These are phyloP conservation scores for Hanseniaspora meyeri DNA, from an alignment of 805 yeast genomes.

Conservation along the genomic window DNA sequence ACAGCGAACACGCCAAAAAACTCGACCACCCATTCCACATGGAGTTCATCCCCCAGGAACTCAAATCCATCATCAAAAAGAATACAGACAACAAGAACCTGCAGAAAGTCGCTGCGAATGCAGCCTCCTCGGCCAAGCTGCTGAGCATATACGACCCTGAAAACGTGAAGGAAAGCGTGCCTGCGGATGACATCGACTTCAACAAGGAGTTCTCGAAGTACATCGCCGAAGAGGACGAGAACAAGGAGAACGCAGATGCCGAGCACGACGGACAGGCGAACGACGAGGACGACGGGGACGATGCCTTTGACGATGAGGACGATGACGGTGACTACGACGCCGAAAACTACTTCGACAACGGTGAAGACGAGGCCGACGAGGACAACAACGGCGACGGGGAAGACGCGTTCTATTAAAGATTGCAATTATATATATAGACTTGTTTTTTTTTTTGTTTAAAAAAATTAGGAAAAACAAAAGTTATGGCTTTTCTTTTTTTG, in stretches of 20 bases:
- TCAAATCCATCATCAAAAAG: constrained; percentile 51
- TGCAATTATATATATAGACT: not conserved
- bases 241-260: constrained; percentile 41
- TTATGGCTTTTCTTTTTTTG: no score
- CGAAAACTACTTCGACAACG: constrained; percentile 36
- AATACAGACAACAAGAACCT: constrained; percentile 25
- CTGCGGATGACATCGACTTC: constrained; percentile 14
- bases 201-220: constrained; percentile 20
- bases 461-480: no score
- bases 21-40: constrained; percentile 51
- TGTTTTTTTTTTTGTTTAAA: not conserved
- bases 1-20: not conserved
- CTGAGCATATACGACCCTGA: constrained; percentile 17
- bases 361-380: constrained; percentile 38
- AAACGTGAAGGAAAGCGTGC: constrained; percentile 26
- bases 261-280: constrained; percentile 46
- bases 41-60: constrained; percentile 65
- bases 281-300: constrained; percentile 54
- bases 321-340: constrained; percentile 37
- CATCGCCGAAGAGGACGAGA: constrained; percentile 25
- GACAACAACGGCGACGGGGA: constrained; percentile 42
- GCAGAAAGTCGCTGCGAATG: constrained; percentile 3
- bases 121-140: constrained; percentile 14
- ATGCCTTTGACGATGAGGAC: constrained; percentile 52
- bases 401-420: constrained; percentile 40